phyloP scores from a whole-genome alignment of 306 rosid species.

The Heteromeles arbutifolia region DNA sequence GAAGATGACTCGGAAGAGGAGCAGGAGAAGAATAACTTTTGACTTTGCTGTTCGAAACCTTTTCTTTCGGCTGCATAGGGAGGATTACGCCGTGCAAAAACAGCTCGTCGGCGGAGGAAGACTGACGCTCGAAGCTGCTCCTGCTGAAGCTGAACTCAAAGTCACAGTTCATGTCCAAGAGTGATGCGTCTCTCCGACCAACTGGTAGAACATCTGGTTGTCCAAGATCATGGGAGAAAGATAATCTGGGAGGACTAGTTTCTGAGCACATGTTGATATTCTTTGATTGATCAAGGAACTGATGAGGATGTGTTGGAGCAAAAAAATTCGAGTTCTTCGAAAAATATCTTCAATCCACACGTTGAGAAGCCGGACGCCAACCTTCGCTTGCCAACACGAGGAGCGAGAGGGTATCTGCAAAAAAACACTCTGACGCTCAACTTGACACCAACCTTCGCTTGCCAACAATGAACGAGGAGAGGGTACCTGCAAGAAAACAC shows the following conservation, averaged over 20 bases:
- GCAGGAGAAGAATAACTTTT: constrained; percentile 43
- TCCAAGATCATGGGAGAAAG: constrained; percentile 56
- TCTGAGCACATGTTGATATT: constrained; percentile 52
- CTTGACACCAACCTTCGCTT: too few relatives aligned
- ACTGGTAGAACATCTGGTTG: constrained; percentile 17
- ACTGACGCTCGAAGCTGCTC: constrained; percentile 28
- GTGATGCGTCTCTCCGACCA: constrained; percentile 35
- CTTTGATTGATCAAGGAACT: too few relatives aligned
- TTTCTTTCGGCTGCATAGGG: constrained; percentile 34
- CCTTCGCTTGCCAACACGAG: neutral
- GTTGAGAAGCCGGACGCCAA: neutral
- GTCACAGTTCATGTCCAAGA: constrained; percentile 55
- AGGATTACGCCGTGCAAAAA: constrained; percentile 75
- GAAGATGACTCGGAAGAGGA: constrained; percentile 16
- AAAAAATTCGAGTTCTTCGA: neutral
- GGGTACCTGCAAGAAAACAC: neutral
- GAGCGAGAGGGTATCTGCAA: too few relatives aligned
- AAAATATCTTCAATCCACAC: neutral
- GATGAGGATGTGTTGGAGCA: neutral
- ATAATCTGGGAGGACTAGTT: constrained; percentile 59
- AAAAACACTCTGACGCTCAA: too few relatives aligned
- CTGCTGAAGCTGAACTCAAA: constrained; percentile 60
- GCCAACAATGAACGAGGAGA: neutral
- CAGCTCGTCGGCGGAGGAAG: constrained; percentile 83
- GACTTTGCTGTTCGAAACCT: neutral